Percentiles rank a stretch among this genome's conserved stretches.
Evolutionary conservation across 129 eudicot species (phyloP).

Genomic region (Saussurea involucrata): DNA sequence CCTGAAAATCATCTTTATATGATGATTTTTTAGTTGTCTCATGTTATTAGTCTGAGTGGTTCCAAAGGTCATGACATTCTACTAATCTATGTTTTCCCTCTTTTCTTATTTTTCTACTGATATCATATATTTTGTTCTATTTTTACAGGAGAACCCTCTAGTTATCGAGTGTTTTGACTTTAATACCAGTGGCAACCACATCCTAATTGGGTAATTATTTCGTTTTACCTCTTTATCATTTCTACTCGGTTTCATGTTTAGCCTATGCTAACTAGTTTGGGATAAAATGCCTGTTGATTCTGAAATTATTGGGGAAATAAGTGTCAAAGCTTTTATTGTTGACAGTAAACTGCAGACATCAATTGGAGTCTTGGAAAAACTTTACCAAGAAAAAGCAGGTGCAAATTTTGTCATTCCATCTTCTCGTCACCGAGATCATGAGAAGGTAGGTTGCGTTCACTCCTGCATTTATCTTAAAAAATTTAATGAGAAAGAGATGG

Average conservation of each 20-base stretch:
- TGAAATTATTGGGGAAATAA: not conserved
- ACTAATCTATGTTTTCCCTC: not conserved
- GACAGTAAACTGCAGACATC: constrained; percentile 79
- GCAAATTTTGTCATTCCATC: constrained; percentile 56
- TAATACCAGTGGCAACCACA: constrained; percentile 75
- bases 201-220: constrained; percentile 69
- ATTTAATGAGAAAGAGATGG: not conserved
- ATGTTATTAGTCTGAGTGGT: not conserved
- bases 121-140: not conserved
- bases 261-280: constrained; percentile 8
- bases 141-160: constrained; percentile 75
- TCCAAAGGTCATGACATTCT: not conserved
- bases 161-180: constrained; percentile 94
- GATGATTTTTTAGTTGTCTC: not conserved
- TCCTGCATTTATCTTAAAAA: not conserved
- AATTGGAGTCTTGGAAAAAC: constrained; percentile 53
- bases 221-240: not conserved
- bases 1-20: constrained; percentile 1
- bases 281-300: not conserved
- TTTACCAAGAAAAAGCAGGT: constrained; percentile 58
- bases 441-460: constrained; percentile 50
- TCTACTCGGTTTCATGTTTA: not conserved
- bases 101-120: not conserved
- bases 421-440: constrained; percentile 51
- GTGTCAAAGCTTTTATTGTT: constrained; percentile 11